phyloP scores from a whole-genome alignment of 2,329 filamentous ascomycete genomes.

The Calonectria pauciramosa region DNA sequence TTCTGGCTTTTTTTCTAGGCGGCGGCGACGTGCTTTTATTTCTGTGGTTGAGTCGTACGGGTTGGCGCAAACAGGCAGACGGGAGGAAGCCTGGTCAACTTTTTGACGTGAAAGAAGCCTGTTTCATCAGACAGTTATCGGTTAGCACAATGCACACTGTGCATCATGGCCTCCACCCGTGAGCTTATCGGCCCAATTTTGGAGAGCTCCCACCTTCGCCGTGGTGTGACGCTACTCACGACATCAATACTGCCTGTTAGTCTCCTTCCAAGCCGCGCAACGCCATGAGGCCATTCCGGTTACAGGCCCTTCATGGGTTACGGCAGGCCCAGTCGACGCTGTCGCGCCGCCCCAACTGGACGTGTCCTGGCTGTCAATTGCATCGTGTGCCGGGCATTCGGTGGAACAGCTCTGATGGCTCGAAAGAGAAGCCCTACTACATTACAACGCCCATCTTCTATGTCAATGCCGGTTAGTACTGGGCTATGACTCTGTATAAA shows the following conservation, averaged over 20 bases:
- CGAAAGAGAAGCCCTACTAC: constrained; percentile 84
- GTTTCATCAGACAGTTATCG: constrained; percentile 42
- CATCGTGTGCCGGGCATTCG: constrained; percentile 39
- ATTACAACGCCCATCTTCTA: constrained; percentile 98
- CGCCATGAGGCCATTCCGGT: constrained; percentile 48
- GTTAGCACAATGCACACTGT: constrained; percentile 35
- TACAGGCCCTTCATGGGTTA: constrained; percentile 44
- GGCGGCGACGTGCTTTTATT: constrained; percentile 9
- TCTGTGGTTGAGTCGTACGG: not conserved
- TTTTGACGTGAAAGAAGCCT: constrained; percentile 26
- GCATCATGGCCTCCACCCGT: not conserved
- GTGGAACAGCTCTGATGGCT: constrained; percentile 51
- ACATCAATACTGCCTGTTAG: constrained; percentile 19
- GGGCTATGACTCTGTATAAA: too few species aligned
- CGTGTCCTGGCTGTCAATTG: constrained; percentile 47
- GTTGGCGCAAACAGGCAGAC: constrained; percentile 40
- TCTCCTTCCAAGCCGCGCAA: not conserved
- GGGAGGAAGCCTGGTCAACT: constrained; percentile 15
- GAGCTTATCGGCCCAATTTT: constrained; percentile 36
- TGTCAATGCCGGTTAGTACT: constrained; percentile 85
- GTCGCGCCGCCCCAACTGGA: constrained; percentile 39
- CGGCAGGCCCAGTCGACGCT: constrained; percentile 38
- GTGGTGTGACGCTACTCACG: constrained; percentile 27
- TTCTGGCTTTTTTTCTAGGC: not conserved
- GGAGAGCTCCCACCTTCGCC: constrained; percentile 27